Evolutionary conservation across 768 basidiomycete genomes (phyloP).

Genomic region (Pisolithus tinctorius): DNA sequence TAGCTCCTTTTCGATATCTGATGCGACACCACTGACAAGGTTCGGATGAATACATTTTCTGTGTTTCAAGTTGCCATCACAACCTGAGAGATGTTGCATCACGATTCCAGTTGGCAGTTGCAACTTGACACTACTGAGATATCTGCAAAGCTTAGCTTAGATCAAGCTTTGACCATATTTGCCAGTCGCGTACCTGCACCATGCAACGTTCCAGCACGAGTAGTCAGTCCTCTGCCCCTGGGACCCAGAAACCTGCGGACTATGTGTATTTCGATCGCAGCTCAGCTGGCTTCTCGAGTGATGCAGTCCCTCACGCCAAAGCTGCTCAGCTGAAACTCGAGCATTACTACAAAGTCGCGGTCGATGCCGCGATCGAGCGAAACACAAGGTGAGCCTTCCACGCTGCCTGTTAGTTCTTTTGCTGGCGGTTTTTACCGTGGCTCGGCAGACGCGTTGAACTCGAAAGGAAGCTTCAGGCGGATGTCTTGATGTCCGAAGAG

Average conservation of each 20-base stretch:
- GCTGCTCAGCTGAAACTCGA: constrained; percentile 93
- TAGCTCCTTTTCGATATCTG: neutral
- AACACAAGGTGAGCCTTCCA: constrained; percentile 66
- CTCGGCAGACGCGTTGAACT: constrained; percentile 72
- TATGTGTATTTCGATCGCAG: constrained; percentile 92
- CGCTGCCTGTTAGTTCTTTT: neutral
- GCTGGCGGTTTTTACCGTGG: constrained; percentile 1
- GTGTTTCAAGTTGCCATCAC: neutral
- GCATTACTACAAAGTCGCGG: constrained; percentile 94
- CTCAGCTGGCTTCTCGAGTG: constrained; percentile 68
- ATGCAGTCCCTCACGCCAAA: constrained; percentile 78
- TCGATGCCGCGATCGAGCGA: constrained; percentile 90
- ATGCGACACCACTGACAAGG: neutral
- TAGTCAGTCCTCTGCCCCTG: neutral
- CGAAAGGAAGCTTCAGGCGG: constrained; percentile 70
- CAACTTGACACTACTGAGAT: neutral
- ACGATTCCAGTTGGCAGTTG: too few relatives aligned
- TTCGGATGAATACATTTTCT: neutral
- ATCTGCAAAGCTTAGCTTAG: neutral
- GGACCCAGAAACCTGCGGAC: constrained; percentile 44
- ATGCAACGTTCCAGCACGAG: neutral
- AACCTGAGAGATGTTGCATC: neutral
- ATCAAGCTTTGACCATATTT: neutral
- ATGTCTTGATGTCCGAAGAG: constrained; percentile 69
- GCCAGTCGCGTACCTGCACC: neutral